Base-by-base conservation (phyloP, 805 yeast species). In the Ogataea trehalophila region DNA sequence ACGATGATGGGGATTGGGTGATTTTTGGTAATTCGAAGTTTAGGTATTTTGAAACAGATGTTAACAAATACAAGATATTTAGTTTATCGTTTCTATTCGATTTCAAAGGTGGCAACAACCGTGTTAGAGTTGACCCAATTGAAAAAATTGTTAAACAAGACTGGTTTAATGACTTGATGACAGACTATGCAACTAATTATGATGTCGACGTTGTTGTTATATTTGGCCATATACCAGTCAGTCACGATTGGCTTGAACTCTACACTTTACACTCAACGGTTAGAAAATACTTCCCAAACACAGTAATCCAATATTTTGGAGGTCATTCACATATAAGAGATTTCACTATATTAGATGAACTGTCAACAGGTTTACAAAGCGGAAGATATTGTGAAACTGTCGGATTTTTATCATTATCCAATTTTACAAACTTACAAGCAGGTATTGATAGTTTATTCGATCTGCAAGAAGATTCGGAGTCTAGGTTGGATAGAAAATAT, bases 261-360 rank as follows among this genome's bases (percentile, higher is more conserved):
- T 66, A 66, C 48, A 48, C 65, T 3, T 62, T 83, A 37, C 81
- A 82, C 53, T 39, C 59, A 0, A 65, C 63, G 6, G 65, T 92
- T 26, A 76, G 97, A 50, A 49, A 61, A 23, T 68, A 66, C 26
- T 85, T 78, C 57, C 92, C 95, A 6, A 62, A 73, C 31, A 73
- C 76, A 0, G 70, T 81, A 0, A 85, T 92, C 45, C 96, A 89
- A 62, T 87, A 85, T 57, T 84, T 92, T 66, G 98, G 97, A 1
- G 98, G 97, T 1, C 98, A 92, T 66, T 82, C 95, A 29, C 98
- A 92, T 62, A 81, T 92, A 15, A 73, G 98, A 51, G 98, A 92
- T 65, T 92, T 85, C 64, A 75, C 79, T 7, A 69, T 79, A 4
- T 71, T 82, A 43, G 98, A 92, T 59, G 67, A 71, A 2, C 69